Conservation (phyloP, 257 asterid species). For the Solanum corneliomulleri region DNA sequence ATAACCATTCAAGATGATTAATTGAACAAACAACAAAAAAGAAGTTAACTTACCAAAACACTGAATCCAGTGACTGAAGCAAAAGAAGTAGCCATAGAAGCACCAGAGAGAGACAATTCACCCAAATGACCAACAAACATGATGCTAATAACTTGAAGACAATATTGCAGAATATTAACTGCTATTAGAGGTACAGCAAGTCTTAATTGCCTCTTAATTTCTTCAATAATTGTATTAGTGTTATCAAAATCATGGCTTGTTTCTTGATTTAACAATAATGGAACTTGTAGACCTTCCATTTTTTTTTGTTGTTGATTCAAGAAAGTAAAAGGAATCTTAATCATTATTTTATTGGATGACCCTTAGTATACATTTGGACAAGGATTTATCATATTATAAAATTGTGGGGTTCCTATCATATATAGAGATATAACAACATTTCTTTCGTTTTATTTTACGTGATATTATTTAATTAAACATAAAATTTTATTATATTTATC, state of each 20-base stretch:
- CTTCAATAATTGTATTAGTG: slow-evolving; percentile 10
- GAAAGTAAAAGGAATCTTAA: not conserved
- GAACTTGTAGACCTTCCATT: slow-evolving; percentile 9
- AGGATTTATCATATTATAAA: not conserved
- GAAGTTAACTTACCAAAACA: slow-evolving; percentile 26
- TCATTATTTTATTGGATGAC: not conserved
- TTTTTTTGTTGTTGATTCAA: not conserved
- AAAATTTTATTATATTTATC: fast-evolving
- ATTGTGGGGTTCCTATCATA: not conserved
- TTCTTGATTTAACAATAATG: slow-evolving; percentile 5
- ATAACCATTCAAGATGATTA: not conserved
- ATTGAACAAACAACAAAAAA: not conserved
- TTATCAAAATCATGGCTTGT: not conserved
- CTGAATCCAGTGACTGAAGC: slow-evolving; percentile 63
- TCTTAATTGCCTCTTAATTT: slow-evolving; percentile 34
- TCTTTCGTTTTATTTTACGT: not conserved
- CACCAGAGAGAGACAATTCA: slow-evolving; percentile 45
- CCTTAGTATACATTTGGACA: not conserved
- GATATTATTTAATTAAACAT: not conserved
- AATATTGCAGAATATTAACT: slow-evolving; percentile 42
- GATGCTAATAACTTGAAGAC: slow-evolving; percentile 40
- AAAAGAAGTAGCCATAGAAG: slow-evolving; percentile 62
- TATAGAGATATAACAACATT: not conserved
- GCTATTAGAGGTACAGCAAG: slow-evolving; percentile 51
- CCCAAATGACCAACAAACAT: slow-evolving; percentile 74